Conservation (phyloP, 768 basidiomycete species). For the Tylopilus intermedius region DNA sequence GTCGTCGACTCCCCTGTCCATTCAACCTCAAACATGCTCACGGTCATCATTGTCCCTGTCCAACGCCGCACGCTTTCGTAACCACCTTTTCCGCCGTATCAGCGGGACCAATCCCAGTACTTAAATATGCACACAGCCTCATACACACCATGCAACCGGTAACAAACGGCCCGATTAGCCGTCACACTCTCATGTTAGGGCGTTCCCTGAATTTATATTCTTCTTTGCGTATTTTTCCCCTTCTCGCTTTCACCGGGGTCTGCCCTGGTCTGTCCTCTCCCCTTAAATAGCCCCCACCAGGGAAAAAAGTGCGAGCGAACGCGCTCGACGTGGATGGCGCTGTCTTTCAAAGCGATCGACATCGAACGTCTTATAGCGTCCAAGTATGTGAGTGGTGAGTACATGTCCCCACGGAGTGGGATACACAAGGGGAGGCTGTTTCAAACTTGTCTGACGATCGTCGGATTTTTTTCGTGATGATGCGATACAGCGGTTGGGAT, state of each 20-base stretch:
- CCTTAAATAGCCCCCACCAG: background rate
- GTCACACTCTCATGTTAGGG: background rate
- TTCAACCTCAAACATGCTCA: background rate
- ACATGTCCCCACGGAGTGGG: background rate
- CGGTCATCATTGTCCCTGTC: background rate
- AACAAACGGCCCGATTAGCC: conserved; percentile 3
- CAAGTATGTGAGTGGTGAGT: conserved; percentile 26
- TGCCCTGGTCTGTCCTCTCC: background rate
- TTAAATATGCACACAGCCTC: background rate
- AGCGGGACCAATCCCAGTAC: background rate
- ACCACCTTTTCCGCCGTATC: background rate
- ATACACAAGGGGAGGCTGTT: background rate
- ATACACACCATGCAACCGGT: conserved; percentile 1
- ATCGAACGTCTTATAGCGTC: conserved; percentile 14
- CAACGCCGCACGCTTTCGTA: background rate
- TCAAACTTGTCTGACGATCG: conserved; percentile 1
- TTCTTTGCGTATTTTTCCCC: background rate
- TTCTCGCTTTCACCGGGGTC: background rate
- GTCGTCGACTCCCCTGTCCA: too few relatives aligned
- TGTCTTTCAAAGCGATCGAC: background rate
- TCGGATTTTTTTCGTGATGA: background rate
- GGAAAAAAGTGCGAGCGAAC: background rate
- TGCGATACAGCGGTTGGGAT: conserved; percentile 19
- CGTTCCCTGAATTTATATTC: background rate
- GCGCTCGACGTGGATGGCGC: conserved; percentile 9